Evolutionary conservation across 306 rosid genomes (phyloP).

Genomic region (Urtica urens): DNA sequence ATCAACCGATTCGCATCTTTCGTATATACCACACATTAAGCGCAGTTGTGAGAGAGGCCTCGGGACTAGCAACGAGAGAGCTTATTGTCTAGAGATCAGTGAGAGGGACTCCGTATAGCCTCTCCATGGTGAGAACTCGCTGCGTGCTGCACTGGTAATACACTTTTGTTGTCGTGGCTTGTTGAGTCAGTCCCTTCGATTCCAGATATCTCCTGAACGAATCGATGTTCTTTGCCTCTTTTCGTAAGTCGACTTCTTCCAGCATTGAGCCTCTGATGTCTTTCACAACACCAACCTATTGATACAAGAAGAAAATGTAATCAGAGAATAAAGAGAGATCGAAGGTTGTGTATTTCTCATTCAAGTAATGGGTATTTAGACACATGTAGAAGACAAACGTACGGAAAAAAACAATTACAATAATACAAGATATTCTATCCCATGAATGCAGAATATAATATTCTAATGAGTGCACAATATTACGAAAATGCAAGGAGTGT

Average conservation of each 20-base stretch:
- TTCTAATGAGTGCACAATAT: too few species aligned
- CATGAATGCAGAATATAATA: too few species aligned
- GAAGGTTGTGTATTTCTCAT: too few species aligned
- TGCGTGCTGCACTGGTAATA: conserved; percentile 62
- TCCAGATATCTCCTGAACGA: conserved; percentile 84
- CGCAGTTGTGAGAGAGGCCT: conserved; percentile 74
- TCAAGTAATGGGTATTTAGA: too few species aligned
- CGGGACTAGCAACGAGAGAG: conserved; percentile 73
- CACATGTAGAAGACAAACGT: too few species aligned
- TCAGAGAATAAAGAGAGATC: too few species aligned
- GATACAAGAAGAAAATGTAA: too few species aligned
- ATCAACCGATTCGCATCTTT: conserved; percentile 15
- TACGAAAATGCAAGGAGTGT: too few species aligned
- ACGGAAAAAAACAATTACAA: too few species aligned
- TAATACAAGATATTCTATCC: too few species aligned
- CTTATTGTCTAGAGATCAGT: conserved; percentile 82
- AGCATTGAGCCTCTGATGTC: conserved; percentile 91
- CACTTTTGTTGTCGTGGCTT: conserved; percentile 94
- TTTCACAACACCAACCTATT: conserved; percentile 82
- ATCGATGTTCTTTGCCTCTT: conserved; percentile 90
- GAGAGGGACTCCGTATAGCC: conserved; percentile 91
- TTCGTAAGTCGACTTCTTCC: conserved; percentile 90
- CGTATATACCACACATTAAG: conserved; percentile 97
- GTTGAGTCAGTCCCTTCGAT: conserved; percentile 66
- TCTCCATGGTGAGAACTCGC: conserved; percentile 75